Percentiles rank a stretch among this genome's conserved stretches.
Evolutionary conservation across 108 stramenopile species (phyloP).

Genomic region (Pseudonitzschia multiseries): DNA sequence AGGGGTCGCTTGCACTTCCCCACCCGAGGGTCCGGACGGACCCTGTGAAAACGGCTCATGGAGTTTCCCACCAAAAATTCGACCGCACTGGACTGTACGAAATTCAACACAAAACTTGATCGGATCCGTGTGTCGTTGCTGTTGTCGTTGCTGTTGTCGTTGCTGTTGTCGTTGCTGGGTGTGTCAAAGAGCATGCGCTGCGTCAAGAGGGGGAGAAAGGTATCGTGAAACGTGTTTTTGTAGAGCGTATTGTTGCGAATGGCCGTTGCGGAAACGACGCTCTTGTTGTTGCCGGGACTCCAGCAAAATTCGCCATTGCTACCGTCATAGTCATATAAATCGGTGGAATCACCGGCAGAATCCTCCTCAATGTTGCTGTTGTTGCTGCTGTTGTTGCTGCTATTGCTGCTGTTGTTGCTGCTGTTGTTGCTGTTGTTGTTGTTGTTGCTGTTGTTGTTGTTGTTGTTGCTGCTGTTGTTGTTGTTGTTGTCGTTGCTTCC

Average conservation of each 20-base stretch:
- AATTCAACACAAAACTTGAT: not conserved
- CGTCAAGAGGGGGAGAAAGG: slow-evolving; percentile 1
- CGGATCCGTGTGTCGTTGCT: too few species aligned
- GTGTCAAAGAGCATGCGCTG: slow-evolving; percentile 1
- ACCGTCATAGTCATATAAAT: too few species aligned
- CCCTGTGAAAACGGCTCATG: not conserved
- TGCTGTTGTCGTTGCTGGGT: not conserved
- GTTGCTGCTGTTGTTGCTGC: too few species aligned
- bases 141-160: not conserved
- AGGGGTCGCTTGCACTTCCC: not conserved
- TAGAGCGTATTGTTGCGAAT: too few species aligned
- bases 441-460: too few species aligned
- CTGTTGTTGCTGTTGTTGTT: too few species aligned
- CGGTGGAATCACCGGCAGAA: too few species aligned
- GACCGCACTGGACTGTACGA: not conserved
- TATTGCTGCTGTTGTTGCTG: too few species aligned
- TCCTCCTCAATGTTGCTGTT: too few species aligned
- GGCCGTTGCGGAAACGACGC: not conserved
- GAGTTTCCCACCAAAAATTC: not conserved
- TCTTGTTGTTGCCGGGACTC: not conserved
- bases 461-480: not conserved
- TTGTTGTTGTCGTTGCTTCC: not conserved
- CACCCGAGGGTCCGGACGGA: not conserved
- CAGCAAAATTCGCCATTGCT: too few species aligned
- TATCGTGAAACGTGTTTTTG: not conserved